These are phyloP conservation scores for Caryopteris hybrid DNA, from an alignment of 305 asterid genomes.

Conservation along the genomic window DNA sequence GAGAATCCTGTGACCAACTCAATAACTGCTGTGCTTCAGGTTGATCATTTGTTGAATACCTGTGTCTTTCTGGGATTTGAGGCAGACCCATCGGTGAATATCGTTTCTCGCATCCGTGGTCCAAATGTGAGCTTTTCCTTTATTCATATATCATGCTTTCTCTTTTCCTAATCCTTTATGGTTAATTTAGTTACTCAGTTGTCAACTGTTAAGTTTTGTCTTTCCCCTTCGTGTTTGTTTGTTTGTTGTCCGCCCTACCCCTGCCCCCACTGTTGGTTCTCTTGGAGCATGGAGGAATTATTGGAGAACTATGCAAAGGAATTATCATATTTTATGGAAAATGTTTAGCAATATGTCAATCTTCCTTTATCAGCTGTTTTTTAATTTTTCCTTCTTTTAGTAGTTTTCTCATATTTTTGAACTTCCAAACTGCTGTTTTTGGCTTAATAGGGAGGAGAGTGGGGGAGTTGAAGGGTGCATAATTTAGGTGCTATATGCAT, in stretches of 20 bases:
- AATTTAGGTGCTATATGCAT: background rate
- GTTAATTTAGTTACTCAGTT: slow-evolving; percentile 14
- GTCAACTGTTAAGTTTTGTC: background rate
- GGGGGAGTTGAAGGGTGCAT: background rate
- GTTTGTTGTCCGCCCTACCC: background rate
- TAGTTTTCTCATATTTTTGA: background rate
- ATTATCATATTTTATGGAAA: background rate
- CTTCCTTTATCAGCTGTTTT: slow-evolving; percentile 4
- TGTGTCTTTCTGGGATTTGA: slow-evolving; percentile 91
- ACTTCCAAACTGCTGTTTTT: background rate
- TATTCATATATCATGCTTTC: background rate
- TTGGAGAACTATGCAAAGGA: background rate
- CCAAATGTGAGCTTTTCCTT: slow-evolving; percentile 80
- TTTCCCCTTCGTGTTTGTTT: background rate
- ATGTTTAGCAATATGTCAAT: background rate
- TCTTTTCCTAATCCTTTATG: slow-evolving; percentile 14
- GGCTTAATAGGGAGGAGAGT: slow-evolving; percentile 1
- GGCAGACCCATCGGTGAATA: slow-evolving; percentile 70
- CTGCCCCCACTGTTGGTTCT: background rate
- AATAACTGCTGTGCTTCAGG: slow-evolving; percentile 43
- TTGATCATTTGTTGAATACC: slow-evolving; percentile 51
- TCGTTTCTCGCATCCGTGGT: slow-evolving; percentile 85
- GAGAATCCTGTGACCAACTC: slow-evolving; percentile 12
- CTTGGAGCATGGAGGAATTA: slow-evolving; percentile 5
- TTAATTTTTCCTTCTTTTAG: slow-evolving; percentile 8